Percentiles rank a stretch among this genome's conserved stretches.
These are phyloP conservation scores for Lentinula novae-zelandiae DNA, from an alignment of 1,284 basidiomycete genomes.

Conservation along the genomic window DNA sequence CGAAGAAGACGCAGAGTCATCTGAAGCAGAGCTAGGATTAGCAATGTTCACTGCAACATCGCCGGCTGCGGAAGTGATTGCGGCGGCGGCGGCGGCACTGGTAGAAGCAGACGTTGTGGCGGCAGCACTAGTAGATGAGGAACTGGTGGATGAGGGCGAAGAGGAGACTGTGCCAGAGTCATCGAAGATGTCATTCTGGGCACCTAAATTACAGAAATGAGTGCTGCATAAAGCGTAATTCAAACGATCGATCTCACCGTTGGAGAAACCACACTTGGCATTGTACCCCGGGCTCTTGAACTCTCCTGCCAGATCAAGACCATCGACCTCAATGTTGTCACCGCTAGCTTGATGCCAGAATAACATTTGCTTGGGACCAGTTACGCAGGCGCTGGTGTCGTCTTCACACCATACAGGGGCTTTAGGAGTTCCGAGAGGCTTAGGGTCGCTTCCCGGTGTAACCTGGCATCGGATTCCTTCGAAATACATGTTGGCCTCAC, in stretches of 20 bases:
- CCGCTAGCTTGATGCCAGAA: slow-evolving; percentile 43
- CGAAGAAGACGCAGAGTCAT: background rate
- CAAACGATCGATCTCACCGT: slow-evolving; percentile 26
- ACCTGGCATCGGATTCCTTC: background rate
- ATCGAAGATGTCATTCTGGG: slow-evolving; percentile 14
- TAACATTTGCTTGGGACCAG: slow-evolving; percentile 38
- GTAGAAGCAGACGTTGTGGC: background rate
- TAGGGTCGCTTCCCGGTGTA: slow-evolving; percentile 27
- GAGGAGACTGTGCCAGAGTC: background rate
- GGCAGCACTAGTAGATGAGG: background rate
- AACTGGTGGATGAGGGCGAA: background rate
- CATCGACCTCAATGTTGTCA: slow-evolving; percentile 39
- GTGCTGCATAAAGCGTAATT: too few relatives aligned
- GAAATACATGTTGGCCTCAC: slow-evolving; percentile 44
- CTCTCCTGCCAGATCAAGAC: slow-evolving; percentile 31
- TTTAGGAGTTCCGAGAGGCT: slow-evolving; percentile 31
- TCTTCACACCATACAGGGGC: slow-evolving; percentile 45
- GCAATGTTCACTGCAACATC: background rate
- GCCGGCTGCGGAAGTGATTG: background rate
- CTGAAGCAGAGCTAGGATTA: background rate
- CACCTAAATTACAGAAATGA: slow-evolving; percentile 1
- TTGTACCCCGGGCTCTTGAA: slow-evolving; percentile 43
- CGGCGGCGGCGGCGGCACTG: background rate
- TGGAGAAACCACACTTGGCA: slow-evolving; percentile 35
- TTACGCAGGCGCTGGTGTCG: slow-evolving; percentile 30